Base-by-base conservation (phyloP, 2,329 filamentous ascomycete genomes). In the Pyricularia sp. region DNA sequence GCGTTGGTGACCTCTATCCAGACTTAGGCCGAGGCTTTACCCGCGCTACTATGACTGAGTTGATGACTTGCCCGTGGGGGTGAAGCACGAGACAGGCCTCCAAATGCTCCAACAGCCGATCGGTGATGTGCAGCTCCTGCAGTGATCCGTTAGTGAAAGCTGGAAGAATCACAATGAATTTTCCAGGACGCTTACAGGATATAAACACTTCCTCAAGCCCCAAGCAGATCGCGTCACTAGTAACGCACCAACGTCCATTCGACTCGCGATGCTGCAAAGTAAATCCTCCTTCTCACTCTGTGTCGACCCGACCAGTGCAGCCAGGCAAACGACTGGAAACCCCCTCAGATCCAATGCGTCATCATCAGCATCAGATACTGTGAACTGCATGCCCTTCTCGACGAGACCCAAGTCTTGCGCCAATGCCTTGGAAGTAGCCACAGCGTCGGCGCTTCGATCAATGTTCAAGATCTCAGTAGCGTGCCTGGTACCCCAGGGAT, bases 271-370 rank as follows among this genome's bases (percentile, higher is more conserved):
- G 0, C 68, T 68, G 7, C 67, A 64, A 1, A 82, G 63, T 26
- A 82, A 75, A 0, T 55, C 65, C 40, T 79, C 70, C 68, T 83
- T 83, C 1, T 77, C 71, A 0, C 63, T 44, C n/a, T 77, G 75
- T 0, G 74, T 73, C 12, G 71, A 70, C 0, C 81, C 81, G 0
- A 83, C 81, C 0, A 83, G 70, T 1, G 80, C 80, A 2, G 81
- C 81, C 4, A 83, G 69, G 67, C 78, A 82, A 0, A 83, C 77
- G 0, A 82, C 76, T 62, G 82, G 77, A 60, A 76, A 79, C 0
- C 66, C 65, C 0, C 63, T 65, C 66, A 80, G 73, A 19, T 72
- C 69, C 7, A 30, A 13, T 6, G 9, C 1, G 0, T 24, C 65
- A 7, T 65, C 64, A 0, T 66, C 16, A 2, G 68, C 66, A 1